Evolutionary conservation across 2,329 filamentous ascomycete genomes (phyloP), one percentile per base, ranked within the genome.

Genomic region (Dactylella cylindrospora): DNA sequence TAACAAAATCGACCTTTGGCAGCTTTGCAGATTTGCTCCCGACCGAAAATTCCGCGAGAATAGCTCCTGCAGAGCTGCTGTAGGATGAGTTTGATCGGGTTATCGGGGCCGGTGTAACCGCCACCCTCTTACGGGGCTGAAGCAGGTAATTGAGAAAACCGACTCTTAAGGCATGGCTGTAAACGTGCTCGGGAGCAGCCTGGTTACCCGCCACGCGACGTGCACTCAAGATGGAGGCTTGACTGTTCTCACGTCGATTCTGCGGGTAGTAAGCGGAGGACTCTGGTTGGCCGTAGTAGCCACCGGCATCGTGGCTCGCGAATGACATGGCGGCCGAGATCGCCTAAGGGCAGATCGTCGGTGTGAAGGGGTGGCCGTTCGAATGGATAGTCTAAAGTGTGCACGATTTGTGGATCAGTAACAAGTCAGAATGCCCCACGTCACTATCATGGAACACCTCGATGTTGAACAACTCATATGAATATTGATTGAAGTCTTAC

Each of bases 141-240:
- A 98, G 80, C 36, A 97, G 84, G 74, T 98, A 94, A 73, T 91
- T 81, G 57, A 98, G 85, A 74, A 89, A 96, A 68, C 91, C 91
- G 67, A 88, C 84, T 65, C 93, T 86, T 50, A 98, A 82, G 69
- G 90, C 90, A 75, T 89, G 95, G 66, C 84, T 86, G 75, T 94
- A 95, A 71, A 89, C 90, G 74, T 96, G 89, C 69, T 94, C 86
- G 72, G 78, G 70, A 66, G 69, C 45, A 38, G 57, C 57, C 31
- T 62, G 57, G 44, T 40, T 47, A 38, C 57, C 57, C 13, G 57
- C 74, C 62, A 78, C 70, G 12, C 73, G 72, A 44, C 74, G 74
- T 51, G 73, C 73, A 51, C 74, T 73, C 41, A 71, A 71, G 54
- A 71, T 66, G 28, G 76, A 78, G 36, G 71, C 71, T 65, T 72